phyloP scores from a whole-genome alignment of 1,284 basidiomycete genomes.

The Sanghuangporus weigelae region DNA sequence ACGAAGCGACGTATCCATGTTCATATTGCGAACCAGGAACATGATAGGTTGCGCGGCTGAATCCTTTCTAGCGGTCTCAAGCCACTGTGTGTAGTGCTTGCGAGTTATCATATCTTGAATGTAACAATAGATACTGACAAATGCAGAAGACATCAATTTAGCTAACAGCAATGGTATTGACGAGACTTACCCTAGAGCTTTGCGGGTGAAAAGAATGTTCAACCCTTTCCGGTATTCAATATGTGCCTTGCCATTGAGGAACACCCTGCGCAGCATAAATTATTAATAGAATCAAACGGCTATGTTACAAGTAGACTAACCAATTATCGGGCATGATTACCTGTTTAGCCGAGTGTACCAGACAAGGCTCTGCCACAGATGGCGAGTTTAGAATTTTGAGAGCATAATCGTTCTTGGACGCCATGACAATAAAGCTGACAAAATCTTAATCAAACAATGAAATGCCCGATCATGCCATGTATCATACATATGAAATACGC shows the following conservation, averaged over 20 bases:
- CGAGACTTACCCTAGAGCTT: constrained; percentile 72
- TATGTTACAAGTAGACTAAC: constrained; percentile 35
- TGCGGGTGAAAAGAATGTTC: constrained; percentile 91
- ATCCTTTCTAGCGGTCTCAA: constrained; percentile 46
- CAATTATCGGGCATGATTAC: constrained; percentile 90
- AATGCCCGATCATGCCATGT: constrained; percentile 3
- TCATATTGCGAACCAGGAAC: constrained; percentile 88
- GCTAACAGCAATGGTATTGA: constrained; percentile 5
- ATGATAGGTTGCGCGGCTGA: constrained; percentile 68
- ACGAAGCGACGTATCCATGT: constrained; percentile 96
- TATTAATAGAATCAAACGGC: neutral
- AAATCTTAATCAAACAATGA: constrained; percentile 14
- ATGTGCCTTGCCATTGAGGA: constrained; percentile 91
- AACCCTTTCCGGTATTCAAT: constrained; percentile 92
- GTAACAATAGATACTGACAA: constrained; percentile 73
- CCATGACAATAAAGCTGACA: constrained; percentile 91
- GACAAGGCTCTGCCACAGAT: constrained; percentile 84
- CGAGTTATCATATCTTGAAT: constrained; percentile 88
- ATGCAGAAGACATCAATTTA: constrained; percentile 7
- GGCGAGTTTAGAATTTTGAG: constrained; percentile 95
- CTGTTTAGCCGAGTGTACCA: constrained; percentile 90
- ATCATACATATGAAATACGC: constrained; percentile 93
- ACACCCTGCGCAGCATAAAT: constrained; percentile 62
- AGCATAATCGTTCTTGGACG: constrained; percentile 84
- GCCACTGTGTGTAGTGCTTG: constrained; percentile 72